Percentiles rank a stretch among this genome's conserved stretches.
Evolutionary conservation across 352 stramenopile species (phyloP).

Genomic region (Pythium folliculosum): DNA sequence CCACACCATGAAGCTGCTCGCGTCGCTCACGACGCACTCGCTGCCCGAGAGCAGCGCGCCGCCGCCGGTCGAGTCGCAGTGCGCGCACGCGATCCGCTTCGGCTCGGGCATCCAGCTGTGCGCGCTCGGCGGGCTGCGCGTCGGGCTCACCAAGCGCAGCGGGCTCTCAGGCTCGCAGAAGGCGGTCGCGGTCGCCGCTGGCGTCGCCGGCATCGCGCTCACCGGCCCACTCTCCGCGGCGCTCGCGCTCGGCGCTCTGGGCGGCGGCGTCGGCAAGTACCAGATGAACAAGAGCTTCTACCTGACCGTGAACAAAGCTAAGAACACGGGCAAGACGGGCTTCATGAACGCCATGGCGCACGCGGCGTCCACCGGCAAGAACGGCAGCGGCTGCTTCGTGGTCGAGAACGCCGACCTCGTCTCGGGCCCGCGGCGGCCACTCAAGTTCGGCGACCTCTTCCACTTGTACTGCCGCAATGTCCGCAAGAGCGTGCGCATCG

Average conservation of each 20-base stretch:
- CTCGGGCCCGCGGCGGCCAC: conserved; percentile 37
- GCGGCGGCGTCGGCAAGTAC: conserved; percentile 61
- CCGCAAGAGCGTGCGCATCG: conserved; percentile 48
- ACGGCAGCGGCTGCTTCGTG: conserved; percentile 42
- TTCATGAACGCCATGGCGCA: conserved; percentile 9
- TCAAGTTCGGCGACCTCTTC: conserved; percentile 58
- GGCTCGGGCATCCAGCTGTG: conserved; percentile 47
- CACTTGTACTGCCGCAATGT: conserved; percentile 51
- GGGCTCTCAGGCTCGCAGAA: conserved; percentile 58
- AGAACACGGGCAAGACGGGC: conserved; percentile 20
- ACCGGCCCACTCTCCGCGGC: conserved; percentile 54
- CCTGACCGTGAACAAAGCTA: conserved; percentile 45
- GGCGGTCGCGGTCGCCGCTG: conserved; percentile 48
- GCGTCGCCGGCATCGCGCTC: conserved; percentile 54
- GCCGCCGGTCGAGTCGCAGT: conserved; percentile 35
- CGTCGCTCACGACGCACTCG: conserved; percentile 7
- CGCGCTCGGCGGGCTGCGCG: conserved; percentile 47
- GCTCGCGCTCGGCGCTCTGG: conserved; percentile 52
- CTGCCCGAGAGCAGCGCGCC: neutral
- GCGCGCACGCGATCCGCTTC: conserved; percentile 39
- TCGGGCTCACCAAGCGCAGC: conserved; percentile 56
- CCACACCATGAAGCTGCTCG: conserved; percentile 19
- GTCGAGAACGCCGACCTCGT: conserved; percentile 64
- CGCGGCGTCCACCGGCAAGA: conserved; percentile 4
- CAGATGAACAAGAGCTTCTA: conserved; percentile 68